Percentiles rank a stretch among this genome's conserved stretches.
Conservation (phyloP, 257 asterid species). For the Eucommia ulmoides region DNA sequence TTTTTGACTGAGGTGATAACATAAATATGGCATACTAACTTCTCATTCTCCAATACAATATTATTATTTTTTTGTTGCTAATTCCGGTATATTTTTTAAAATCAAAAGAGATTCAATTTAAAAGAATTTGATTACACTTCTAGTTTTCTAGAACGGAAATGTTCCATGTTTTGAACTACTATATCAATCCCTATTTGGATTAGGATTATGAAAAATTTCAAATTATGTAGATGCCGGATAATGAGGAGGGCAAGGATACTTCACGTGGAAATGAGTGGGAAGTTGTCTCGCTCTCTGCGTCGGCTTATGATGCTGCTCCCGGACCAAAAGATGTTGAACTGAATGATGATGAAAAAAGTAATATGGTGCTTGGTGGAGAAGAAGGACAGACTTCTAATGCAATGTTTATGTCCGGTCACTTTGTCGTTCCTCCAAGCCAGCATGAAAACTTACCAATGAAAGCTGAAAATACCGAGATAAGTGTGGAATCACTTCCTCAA, state of each 20-base stretch:
- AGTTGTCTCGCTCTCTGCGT: constrained; percentile 44
- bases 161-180: too few relatives aligned
- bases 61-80: too few relatives aligned
- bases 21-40: too few relatives aligned
- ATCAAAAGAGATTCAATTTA: too few relatives aligned
- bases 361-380: constrained; percentile 9
- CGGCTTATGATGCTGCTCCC: constrained; percentile 49
- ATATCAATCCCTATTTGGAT: too few relatives aligned
- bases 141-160: too few relatives aligned
- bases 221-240: constrained; percentile 25
- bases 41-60: too few relatives aligned
- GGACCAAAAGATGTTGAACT: constrained; percentile 19
- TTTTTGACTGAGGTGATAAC: too few relatives aligned
- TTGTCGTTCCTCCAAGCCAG: constrained; percentile 18
- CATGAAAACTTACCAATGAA: constrained; percentile 32
- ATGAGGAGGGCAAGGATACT: constrained; percentile 19
- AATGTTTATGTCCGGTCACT: constrained; percentile 41
- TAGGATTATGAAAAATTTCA: background rate
- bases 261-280: constrained; percentile 54
- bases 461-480: constrained; percentile 21
- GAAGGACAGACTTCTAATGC: constrained; percentile 18
- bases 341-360: constrained; percentile 9
- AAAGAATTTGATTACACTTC: too few relatives aligned
- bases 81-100: too few relatives aligned
- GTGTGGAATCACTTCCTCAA: constrained; percentile 16